Evolutionary conservation across 805 yeast species (phyloP).

Genomic region (Yarrowia sp.): DNA sequence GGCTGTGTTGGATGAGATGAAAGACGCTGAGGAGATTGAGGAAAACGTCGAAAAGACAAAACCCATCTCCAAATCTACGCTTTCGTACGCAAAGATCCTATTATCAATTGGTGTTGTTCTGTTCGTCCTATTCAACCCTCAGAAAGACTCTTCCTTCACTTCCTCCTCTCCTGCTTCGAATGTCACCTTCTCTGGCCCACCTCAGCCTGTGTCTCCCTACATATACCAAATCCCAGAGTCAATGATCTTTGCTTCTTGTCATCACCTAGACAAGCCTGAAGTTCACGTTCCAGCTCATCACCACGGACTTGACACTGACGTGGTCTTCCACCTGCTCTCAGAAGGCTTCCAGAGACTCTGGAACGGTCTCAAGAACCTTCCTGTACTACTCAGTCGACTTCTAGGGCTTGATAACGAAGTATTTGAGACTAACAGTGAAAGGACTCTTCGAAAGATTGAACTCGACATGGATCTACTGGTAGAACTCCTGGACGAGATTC

Average conservation of each 20-base stretch:
- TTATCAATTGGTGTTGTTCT: neutral
- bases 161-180: neutral
- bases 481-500: neutral
- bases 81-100: neutral
- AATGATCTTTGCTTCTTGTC: neutral
- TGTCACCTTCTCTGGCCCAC: neutral
- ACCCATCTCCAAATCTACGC: neutral
- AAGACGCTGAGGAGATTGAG: neutral
- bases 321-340: neutral
- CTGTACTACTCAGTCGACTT: neutral
- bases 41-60: neutral
- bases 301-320: neutral
- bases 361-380: constrained; percentile 4
- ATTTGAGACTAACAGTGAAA: constrained; percentile 3
- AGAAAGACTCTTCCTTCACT: neutral
- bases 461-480: constrained; percentile 2
- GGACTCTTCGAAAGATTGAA: neutral
- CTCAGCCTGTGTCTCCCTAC: neutral
- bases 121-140: constrained; percentile 3
- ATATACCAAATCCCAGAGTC: neutral
- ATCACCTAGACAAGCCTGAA: neutral
- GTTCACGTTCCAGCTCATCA: neutral
- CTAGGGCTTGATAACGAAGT: constrained; percentile 5
- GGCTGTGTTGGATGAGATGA: neutral
- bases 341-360: constrained; percentile 5